Conservation (phyloP, 108 stramenopile species). For the Pseudonitzschia pungens region DNA sequence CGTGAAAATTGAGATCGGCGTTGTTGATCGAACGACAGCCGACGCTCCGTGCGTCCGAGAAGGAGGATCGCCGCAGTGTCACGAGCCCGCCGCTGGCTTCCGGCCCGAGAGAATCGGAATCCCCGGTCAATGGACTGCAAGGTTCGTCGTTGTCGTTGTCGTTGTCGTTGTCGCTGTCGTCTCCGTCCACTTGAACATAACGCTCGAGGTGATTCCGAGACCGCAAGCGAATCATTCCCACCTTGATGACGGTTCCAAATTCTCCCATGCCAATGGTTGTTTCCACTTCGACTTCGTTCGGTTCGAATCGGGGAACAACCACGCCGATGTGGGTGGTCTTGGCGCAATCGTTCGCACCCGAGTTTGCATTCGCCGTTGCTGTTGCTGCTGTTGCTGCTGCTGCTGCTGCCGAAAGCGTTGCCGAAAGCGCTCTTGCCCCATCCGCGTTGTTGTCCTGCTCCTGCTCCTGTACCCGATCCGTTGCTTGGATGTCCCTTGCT, state of each 20-base stretch:
- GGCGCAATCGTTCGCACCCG: not conserved
- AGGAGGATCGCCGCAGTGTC: too few relatives aligned
- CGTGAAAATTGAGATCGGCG: not conserved
- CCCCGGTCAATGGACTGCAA: too few relatives aligned
- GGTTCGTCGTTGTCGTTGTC: not conserved
- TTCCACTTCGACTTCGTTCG: slow-evolving; percentile 24
- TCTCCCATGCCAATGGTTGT: slow-evolving; percentile 39
- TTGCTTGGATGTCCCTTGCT: too few relatives aligned
- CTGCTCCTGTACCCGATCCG: too few relatives aligned
- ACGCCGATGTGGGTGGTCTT: not conserved
- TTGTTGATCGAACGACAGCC: not conserved
- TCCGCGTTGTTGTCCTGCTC: not conserved
- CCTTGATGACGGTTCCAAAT: slow-evolving; percentile 28
- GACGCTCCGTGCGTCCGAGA: not conserved
- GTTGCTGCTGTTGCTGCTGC: not conserved
- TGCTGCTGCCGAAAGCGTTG: not conserved
- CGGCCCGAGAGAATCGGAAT: not conserved
- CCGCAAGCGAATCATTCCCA: slow-evolving; percentile 12
- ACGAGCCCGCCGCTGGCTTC: not conserved
- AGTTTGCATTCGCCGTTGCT: not conserved
- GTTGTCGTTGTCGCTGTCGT: not conserved
- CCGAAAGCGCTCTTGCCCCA: not conserved
- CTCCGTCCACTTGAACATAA: not conserved
- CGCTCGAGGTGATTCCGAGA: not conserved
- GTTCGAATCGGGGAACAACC: slow-evolving; percentile 12